A percentile compares a stretch with the other conserved stretches of the same genome.
These are phyloP conservation scores for Coemansia sp. DNA, from an alignment of 192 early-diverging fungal genomes.

Conservation along the genomic window DNA sequence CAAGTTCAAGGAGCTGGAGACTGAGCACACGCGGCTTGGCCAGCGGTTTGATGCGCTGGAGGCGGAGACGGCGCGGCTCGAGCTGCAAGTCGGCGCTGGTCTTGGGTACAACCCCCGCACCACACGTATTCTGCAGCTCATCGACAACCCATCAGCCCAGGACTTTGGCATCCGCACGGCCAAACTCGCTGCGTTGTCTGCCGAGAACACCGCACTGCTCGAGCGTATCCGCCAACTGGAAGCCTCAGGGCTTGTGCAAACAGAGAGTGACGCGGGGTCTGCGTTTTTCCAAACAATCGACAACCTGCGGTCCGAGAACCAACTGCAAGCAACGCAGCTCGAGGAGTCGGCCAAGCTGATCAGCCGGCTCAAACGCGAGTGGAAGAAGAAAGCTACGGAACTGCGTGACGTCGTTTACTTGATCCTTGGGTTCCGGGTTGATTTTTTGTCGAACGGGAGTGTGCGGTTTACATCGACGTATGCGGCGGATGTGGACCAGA, in stretches of 20 bases:
- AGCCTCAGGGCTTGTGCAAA: background rate
- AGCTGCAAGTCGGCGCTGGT: slow-evolving; percentile 62
- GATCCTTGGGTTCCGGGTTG: slow-evolving; percentile 69
- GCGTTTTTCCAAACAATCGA: slow-evolving; percentile 40
- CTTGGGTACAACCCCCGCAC: slow-evolving; percentile 60
- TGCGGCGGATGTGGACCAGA: slow-evolving; percentile 58
- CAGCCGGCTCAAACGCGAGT: slow-evolving; percentile 65
- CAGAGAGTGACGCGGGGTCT: background rate
- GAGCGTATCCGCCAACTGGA: slow-evolving; percentile 32
- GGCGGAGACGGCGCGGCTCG: slow-evolving; percentile 57
- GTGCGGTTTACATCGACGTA: slow-evolving; percentile 78
- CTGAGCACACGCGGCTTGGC: slow-evolving; percentile 5
- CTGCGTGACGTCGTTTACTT: slow-evolving; percentile 71
- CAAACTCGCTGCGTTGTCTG: slow-evolving; percentile 62
- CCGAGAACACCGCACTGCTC: slow-evolving; percentile 71
- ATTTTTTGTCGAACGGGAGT: slow-evolving; percentile 68
- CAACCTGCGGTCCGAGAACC: slow-evolving; percentile 62
- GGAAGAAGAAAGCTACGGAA: slow-evolving; percentile 67
- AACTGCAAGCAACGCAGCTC: slow-evolving; percentile 53
- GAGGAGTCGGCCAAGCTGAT: slow-evolving; percentile 68
- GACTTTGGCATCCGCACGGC: slow-evolving; percentile 70
- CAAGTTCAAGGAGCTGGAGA: slow-evolving; percentile 2
- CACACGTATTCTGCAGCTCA: slow-evolving; percentile 69
- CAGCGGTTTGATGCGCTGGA: slow-evolving; percentile 48
- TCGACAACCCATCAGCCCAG: slow-evolving; percentile 69